Base-by-base conservation (phyloP, 2,329 filamentous ascomycete species). In the Xenoacremonium recifei region DNA sequence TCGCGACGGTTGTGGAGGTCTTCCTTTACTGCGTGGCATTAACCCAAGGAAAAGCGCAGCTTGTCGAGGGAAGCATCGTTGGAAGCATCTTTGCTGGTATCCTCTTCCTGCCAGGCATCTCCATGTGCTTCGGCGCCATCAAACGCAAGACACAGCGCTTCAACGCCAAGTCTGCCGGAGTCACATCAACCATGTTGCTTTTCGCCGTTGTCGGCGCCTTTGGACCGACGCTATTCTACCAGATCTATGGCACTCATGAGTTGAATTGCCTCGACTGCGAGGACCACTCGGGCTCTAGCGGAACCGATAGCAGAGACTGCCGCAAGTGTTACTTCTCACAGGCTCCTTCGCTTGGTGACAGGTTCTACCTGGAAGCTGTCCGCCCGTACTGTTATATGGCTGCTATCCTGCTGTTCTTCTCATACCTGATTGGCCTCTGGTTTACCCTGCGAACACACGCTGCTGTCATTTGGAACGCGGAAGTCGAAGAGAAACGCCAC, bases 111-210 rank as follows among this genome's bases (percentile, higher is more conserved):
- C 93, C 93, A 0, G 93, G 93, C 2, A 65, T 99, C 23, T 97
- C 92, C 44, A 99, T 99, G 93, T 99, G 93, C 66, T 99, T 96
- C 60, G 93, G 93, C 33, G 95, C 95, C 15, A 85, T 99, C 61
- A 96, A 96, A 71, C 84, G 95, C 57, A 99, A 99, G 71, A 99
- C 93, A 1, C 93, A 99, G 63, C 85, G 93, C 31, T 99, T 99
- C 77, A 99, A 99, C 62, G 91, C 93, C 49, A 89, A 85, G 59
- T 97, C 92, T 23, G 93, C 93, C 21, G 90, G 93, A 61, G 93
- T 97, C 23, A 97, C 92, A 1, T 96, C 91, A 3, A 99, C 93
- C 0, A 99, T 99, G 93, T 71, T 99, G 42, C 76, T 99, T 9
- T 99, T 99, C 62, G 92, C 93, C 18, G 87, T 95, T 29, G 93